These are phyloP conservation scores for Pilasporangium apinafurcum DNA, from an alignment of 352 stramenopile genomes.

Conservation along the genomic window DNA sequence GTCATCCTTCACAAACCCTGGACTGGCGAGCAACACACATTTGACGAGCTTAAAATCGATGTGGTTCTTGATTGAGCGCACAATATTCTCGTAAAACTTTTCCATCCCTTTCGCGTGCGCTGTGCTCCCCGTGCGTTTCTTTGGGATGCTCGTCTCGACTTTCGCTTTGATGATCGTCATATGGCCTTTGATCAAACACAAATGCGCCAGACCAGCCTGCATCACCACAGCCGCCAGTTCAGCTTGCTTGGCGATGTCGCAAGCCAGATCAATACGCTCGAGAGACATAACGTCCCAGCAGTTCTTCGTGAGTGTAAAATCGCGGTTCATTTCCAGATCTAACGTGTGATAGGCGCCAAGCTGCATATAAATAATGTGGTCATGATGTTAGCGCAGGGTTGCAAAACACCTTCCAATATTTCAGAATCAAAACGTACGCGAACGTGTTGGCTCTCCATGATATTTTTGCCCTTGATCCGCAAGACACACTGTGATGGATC, in stretches of 20 bases:
- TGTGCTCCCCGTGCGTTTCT: constrained; percentile 94
- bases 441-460: constrained; percentile 92
- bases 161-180: constrained; percentile 94
- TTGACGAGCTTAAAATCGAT: constrained; percentile 97
- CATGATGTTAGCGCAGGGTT: neutral
- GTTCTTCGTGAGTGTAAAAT: constrained; percentile 95
- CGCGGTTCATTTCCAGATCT: constrained; percentile 94
- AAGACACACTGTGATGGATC: constrained; percentile 91
- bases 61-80: constrained; percentile 93
- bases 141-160: constrained; percentile 96
- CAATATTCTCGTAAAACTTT: constrained; percentile 97
- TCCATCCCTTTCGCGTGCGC: constrained; percentile 91
- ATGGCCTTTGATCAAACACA: constrained; percentile 97
- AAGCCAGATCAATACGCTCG: constrained; percentile 94
- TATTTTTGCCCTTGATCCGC: constrained; percentile 93
- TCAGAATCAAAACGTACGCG: constrained; percentile 48
- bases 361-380: constrained; percentile 15
- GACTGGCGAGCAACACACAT: constrained; percentile 93
- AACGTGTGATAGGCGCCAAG: constrained; percentile 97
- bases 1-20: constrained; percentile 97
- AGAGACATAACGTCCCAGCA: constrained; percentile 98
- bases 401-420: neutral
- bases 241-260: constrained; percentile 91
- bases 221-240: constrained; percentile 97
- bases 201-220: constrained; percentile 92